phyloP scores from a whole-genome alignment of 352 stramenopile genomes.

The Elongisporangium undulatum region DNA sequence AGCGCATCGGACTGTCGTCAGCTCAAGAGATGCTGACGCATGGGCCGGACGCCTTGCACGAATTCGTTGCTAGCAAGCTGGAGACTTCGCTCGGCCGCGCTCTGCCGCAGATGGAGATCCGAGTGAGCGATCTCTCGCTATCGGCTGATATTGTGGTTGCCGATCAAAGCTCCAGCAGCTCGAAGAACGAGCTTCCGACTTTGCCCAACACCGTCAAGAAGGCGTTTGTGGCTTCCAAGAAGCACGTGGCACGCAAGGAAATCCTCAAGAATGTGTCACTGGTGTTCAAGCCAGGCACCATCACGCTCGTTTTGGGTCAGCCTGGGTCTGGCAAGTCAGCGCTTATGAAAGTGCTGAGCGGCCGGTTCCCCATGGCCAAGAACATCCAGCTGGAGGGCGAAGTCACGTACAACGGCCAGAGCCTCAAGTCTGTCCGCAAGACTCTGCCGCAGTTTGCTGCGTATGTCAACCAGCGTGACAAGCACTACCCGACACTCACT shows the following conservation, averaged over 20 bases:
- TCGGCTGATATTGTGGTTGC: conserved; percentile 7
- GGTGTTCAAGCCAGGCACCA: conserved; percentile 23
- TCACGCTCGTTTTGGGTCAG: conserved; percentile 29
- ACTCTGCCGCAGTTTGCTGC: conserved; percentile 41
- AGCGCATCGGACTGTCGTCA: background rate
- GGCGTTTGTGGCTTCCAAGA: conserved; percentile 19
- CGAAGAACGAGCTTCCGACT: conserved; percentile 17
- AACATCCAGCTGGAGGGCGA: conserved; percentile 30
- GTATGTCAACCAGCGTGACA: conserved; percentile 45
- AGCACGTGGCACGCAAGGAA: conserved; percentile 21
- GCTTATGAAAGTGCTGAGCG: conserved; percentile 33
- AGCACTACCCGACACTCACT: conserved; percentile 47
- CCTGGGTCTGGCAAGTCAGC: conserved; percentile 31
- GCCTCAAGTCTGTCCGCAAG: conserved; percentile 17
- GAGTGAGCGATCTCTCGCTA: conserved; percentile 15
- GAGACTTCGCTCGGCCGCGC: conserved; percentile 10
- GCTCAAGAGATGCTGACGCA: conserved; percentile 6
- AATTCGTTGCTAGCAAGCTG: conserved; percentile 10
- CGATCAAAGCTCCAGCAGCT: conserved; percentile 5
- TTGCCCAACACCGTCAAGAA: conserved; percentile 27
- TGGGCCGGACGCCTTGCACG: conserved; percentile 3
- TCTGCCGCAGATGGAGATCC: conserved; percentile 27
- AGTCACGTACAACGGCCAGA: conserved; percentile 46
- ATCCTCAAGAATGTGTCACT: conserved; percentile 29
- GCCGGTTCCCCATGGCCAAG: conserved; percentile 33